Conservation (phyloP, 495 filamentous ascomycete species). For the Lophiotrema nucula region DNA sequence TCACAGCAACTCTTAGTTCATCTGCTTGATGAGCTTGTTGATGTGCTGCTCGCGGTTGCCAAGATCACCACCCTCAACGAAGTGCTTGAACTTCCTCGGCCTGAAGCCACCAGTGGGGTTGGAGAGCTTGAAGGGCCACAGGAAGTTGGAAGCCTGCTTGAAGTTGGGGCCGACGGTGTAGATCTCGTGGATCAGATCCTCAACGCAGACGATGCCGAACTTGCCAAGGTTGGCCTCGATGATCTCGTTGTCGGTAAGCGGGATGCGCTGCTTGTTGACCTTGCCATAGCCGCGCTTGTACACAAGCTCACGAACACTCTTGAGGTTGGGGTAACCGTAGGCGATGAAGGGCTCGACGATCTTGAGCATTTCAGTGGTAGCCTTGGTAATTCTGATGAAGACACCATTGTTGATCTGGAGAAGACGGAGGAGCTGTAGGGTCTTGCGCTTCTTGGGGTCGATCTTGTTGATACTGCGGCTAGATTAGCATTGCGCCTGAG, state of each 20-base stretch:
- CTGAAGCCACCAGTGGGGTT: constrained; percentile 97
- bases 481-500: neutral
- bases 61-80: constrained; percentile 96
- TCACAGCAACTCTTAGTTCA: constrained; percentile 72
- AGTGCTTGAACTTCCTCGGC: constrained; percentile 97
- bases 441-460: constrained; percentile 99
- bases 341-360: constrained; percentile 96
- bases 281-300: constrained; percentile 59
- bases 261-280: constrained; percentile 88
- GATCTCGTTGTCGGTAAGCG: constrained; percentile 95
- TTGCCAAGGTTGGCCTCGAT: constrained; percentile 95
- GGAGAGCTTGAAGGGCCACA: constrained; percentile 99
- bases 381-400: constrained; percentile 97
- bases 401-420: constrained; percentile 99
- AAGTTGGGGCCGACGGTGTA: constrained; percentile 79
- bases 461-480: constrained; percentile 96
- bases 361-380: constrained; percentile 95
- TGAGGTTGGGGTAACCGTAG: constrained; percentile 98
- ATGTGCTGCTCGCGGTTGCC: constrained; percentile 99
- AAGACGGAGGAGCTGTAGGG: constrained; percentile 96
- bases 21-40: constrained; percentile 91
- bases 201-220: constrained; percentile 98
- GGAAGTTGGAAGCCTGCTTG: constrained; percentile 99
- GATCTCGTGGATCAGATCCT: constrained; percentile 99
- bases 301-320: constrained; percentile 96